Base-by-base conservation (phyloP, 2,329 filamentous ascomycete species). In the Graphilbum fragrans region DNA sequence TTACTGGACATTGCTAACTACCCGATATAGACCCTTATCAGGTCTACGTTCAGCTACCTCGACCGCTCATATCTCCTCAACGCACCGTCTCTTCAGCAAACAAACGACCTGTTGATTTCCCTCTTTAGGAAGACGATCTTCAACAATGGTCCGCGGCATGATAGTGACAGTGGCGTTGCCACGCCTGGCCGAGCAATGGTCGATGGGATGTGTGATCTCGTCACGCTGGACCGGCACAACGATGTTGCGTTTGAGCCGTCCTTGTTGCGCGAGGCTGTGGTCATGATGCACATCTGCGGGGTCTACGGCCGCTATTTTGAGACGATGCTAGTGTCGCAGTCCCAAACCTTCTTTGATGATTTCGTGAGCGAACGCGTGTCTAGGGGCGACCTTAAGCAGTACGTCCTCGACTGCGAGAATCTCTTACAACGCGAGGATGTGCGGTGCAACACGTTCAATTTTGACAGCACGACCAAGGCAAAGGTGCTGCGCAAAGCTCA, bases 31-130 rank as follows among this genome's bases (percentile, higher is more conserved):
- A 74, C 79, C 49, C 79, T 80, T 14, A 75, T 98, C 40, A 77
- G 87, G 38, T 90, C 84, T 48, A 82, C 93, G 32, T 96, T 95
- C 62, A 94, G 87, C 63, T 98, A 88, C 55, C 72, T 98, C 49
- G 90, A 98, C 57, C 80, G 92, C 47, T 85, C 87, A 2, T 95
- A 87, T 55, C 70, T 98, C 8, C 67, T 94, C 3, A 80, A 82
- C 43, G 78, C 80, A 36, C 78, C 80, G 50, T 76, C 81, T 19
- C 63, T 72, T 29, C 70, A 72, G 10, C 82, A 82, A 27, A 77
- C 98, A 43, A 82, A 88, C 53, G 86, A 94, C 54, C 79, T 94
- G 66, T 77, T 81, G 5, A 77, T 92, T 42, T 62, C 69, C 14
- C 72, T 86, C 45, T 98, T 96, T 57, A 75, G 84, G 41, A 72